Conservation (phyloP, 2,329 filamentous ascomycete species). For the Graphilbum ipis-grandicollis region DNA sequence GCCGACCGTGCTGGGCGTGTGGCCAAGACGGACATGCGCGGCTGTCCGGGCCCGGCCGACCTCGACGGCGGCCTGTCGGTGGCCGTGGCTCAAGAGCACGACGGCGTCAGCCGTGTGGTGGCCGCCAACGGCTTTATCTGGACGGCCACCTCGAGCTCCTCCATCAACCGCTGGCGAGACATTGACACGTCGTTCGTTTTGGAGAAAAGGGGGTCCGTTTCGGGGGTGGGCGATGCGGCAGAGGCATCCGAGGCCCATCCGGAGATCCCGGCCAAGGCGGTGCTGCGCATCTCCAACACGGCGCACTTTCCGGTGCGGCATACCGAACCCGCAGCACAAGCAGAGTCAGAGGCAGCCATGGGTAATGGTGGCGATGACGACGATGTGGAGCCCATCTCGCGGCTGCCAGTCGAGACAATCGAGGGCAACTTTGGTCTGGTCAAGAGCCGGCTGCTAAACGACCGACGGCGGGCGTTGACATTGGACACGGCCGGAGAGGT, state of each 20-base stretch:
- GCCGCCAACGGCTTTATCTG: constrained; percentile 64
- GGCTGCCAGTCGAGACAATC: constrained; percentile 61
- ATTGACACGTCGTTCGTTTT: constrained; percentile 67
- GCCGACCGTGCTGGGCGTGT: constrained; percentile 82
- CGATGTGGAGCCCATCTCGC: constrained; percentile 43
- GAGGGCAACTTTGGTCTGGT: constrained; percentile 91
- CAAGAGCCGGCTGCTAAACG: constrained; percentile 83
- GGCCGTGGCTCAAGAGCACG: constrained; percentile 83
- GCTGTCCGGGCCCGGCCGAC: constrained; percentile 27
- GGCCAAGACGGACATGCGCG: constrained; percentile 86
- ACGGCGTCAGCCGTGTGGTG: constrained; percentile 54
- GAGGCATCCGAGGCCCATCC: constrained; percentile 19
- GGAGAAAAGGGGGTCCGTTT: too few relatives aligned
- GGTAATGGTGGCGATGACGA: constrained; percentile 33
- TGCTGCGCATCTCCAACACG: constrained; percentile 72
- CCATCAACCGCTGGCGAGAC: constrained; percentile 82
- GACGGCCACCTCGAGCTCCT: constrained; percentile 80
- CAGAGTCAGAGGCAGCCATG: too few relatives aligned
- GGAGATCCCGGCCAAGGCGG: constrained; percentile 59
- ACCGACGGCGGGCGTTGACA: constrained; percentile 75
- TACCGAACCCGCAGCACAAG: too few relatives aligned
- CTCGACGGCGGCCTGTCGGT: constrained; percentile 68
- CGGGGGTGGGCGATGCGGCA: too few relatives aligned
- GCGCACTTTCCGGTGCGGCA: constrained; percentile 47
- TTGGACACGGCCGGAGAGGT: constrained; percentile 92